A percentile compares a stretch with the other conserved stretches of the same genome.
These are phyloP conservation scores for Ascochyta viciae-villosae DNA, from an alignment of 2,329 filamentous ascomycete genomes.

Conservation along the genomic window DNA sequence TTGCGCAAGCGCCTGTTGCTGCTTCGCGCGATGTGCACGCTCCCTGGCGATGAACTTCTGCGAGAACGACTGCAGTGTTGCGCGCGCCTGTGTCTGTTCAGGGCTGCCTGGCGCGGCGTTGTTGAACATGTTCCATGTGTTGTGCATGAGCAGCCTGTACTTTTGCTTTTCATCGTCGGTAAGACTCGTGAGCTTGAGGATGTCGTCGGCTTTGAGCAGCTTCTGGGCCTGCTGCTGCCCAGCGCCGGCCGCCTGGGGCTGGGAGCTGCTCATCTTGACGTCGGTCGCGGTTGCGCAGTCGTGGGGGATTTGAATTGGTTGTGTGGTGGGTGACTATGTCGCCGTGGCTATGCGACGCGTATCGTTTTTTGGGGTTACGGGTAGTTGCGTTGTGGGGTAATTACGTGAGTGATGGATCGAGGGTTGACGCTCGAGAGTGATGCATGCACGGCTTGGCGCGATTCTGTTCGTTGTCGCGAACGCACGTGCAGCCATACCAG, in stretches of 20 bases:
- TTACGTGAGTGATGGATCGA: conserved; percentile 5
- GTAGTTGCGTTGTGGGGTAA: neutral
- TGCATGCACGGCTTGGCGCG: conserved; percentile 21
- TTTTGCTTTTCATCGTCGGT: conserved; percentile 62
- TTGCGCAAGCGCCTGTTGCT: conserved; percentile 25
- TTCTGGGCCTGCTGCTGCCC: conserved; percentile 26
- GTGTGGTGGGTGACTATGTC: neutral
- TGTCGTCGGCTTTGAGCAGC: conserved; percentile 45
- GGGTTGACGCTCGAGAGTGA: conserved; percentile 14
- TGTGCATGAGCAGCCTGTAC: conserved; percentile 61
- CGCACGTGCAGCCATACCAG: conserved; percentile 24
- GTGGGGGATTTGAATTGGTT: conserved; percentile 1
- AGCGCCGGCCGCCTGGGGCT: conserved; percentile 37
- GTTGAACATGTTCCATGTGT: conserved; percentile 62
- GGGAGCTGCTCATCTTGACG: conserved; percentile 43
- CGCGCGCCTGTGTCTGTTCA: conserved; percentile 59
- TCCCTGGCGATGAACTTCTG: conserved; percentile 59
- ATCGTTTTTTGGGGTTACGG: neutral
- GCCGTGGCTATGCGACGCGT: conserved; percentile 9
- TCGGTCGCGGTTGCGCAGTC: conserved; percentile 18
- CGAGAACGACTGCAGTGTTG: conserved; percentile 60
- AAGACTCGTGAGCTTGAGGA: conserved; percentile 50
- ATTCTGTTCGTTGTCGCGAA: conserved; percentile 15
- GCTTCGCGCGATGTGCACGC: conserved; percentile 51
- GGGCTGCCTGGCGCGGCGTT: conserved; percentile 56